Evolutionary conservation across 495 filamentous ascomycete genomes (phyloP).

Genomic region (Baudoinia panamericana): DNA sequence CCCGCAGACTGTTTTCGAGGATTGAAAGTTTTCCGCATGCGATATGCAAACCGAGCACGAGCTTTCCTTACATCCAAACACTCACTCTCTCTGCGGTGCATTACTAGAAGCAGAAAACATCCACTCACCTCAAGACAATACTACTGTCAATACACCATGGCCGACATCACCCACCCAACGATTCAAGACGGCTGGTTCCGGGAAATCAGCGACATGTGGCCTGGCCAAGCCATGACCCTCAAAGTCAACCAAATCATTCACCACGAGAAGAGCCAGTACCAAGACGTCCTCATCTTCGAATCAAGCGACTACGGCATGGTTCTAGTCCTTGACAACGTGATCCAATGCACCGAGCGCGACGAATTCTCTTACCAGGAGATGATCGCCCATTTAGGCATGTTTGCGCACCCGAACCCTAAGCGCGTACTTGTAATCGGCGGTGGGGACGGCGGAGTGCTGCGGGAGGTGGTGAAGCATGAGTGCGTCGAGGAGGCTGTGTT

Average conservation of each 20-base stretch:
- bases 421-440: constrained; percentile 96
- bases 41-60: no score
- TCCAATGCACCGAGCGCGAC: constrained; percentile 95
- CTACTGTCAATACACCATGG: constrained; percentile 19
- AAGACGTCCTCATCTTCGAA: constrained; percentile 97
- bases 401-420: constrained; percentile 94
- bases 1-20: no score
- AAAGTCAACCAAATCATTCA: constrained; percentile 95
- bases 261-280: constrained; percentile 98
- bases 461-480: constrained; percentile 96
- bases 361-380: constrained; percentile 98
- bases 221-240: constrained; percentile 96
- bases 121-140: no score
- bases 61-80: no score
- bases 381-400: constrained; percentile 98
- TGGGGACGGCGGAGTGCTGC: constrained; percentile 91
- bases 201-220: constrained; percentile 96
- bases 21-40: no score
- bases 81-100: no score
- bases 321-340: constrained; percentile 96
- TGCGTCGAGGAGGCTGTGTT: constrained; percentile 78
- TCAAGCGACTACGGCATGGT: constrained; percentile 92
- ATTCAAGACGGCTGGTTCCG: constrained; percentile 98
- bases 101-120: no score
- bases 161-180: constrained; percentile 45